Evolutionary conservation across 192 early-diverging fungal genomes (phyloP).

Genomic region (Thamnidium elegans): DNA sequence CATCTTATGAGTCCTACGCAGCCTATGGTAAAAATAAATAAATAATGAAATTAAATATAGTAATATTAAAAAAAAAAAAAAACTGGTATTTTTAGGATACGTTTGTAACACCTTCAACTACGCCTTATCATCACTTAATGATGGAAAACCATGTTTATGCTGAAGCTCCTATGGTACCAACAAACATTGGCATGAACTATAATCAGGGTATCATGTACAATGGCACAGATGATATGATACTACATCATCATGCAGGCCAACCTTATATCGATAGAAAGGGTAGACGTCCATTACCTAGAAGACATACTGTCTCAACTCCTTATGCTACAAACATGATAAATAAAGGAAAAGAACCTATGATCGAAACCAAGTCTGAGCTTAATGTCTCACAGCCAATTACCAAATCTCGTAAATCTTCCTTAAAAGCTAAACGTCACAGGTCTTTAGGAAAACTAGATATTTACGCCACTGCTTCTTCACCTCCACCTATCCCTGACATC

Average conservation of each 20-base stretch:
- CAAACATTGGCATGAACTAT: too few species aligned
- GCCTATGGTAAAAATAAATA: conserved; percentile 5
- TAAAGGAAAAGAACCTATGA: conserved; percentile 14
- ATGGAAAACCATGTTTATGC: too few species aligned
- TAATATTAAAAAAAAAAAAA: too few species aligned
- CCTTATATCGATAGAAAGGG: conserved; percentile 3
- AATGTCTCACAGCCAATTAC: neutral
- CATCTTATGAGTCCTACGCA: conserved; percentile 17
- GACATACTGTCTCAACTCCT: conserved; percentile 29
- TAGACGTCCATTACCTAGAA: conserved; percentile 17
- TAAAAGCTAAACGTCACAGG: conserved; percentile 15
- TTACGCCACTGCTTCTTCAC: neutral
- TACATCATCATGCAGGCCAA: too few species aligned
- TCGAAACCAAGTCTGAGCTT: neutral
- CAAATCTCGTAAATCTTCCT: neutral
- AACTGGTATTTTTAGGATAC: too few species aligned
- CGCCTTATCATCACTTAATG: too few species aligned
- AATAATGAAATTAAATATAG: neutral
- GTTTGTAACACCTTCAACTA: too few species aligned
- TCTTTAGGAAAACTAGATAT: conserved; percentile 19
- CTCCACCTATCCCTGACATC: neutral
- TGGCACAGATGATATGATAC: too few species aligned
- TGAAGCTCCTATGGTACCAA: too few species aligned
- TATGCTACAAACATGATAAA: conserved; percentile 9
- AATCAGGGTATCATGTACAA: too few species aligned